Evolutionary conservation across 2,329 filamentous ascomycete genomes (phyloP), one percentile per base, ranked within the genome.

Genomic region (Sclerotinia subarctica): DNA sequence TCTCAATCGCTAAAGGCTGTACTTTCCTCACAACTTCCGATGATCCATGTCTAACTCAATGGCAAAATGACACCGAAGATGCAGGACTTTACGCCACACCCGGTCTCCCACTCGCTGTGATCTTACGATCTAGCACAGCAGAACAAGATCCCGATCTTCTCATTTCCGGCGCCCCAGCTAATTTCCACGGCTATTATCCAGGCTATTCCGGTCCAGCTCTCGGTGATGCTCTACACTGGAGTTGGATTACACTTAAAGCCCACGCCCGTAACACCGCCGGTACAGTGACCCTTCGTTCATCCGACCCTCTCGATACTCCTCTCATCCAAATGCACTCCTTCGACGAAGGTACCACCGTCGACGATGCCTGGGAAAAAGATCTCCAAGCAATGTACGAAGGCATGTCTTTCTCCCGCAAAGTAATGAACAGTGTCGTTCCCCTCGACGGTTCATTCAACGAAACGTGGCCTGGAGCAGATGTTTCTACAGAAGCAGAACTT

Each of bases 311-410:
- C 1, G 88, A 91, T 67, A 79, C 82, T 5, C 90, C 90, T 0
- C 76, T 83, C 3, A 90, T 92, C 72, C 79, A 80, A 60, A 90
- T 88, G 79, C 85, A 86, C 76, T 88, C 84, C 77, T 88, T 86
- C 78, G 78, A 68, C 24, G 51, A 47, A 21, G 70, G 69, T 6
- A 53, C 58, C 2, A 32, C 10, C 1, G 35, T 26, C 5, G 59
- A 47, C 8, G 62, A 49, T 4, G 56, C 56, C 6, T 67, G 56
- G 46, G 69, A 72, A 49, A 49, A 64, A 8, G 69, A 73, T 67
- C 58, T 74, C 26, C 53, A 69, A 44, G 68, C 72, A 32, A 44
- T 70, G 10, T 63, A 47, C 1, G 72, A 74, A 15, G 71, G 66
- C 7, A 68, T 71, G 13, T 57, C 68, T 1, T 63, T 69, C 7